phyloP scores from a whole-genome alignment of 345 rosid species.

The Dipteronia sinensis region DNA sequence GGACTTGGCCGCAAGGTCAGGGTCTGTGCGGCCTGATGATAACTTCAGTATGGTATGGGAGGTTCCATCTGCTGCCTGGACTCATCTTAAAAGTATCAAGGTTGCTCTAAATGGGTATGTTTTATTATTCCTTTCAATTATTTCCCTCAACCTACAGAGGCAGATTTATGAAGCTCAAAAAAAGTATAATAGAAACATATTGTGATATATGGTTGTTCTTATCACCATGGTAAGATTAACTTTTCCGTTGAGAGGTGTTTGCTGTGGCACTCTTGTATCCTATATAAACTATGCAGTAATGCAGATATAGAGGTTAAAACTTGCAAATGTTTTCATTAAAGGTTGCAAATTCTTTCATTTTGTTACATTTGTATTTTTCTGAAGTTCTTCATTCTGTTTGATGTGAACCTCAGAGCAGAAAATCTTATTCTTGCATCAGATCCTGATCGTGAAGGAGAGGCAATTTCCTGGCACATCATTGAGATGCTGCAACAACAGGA shows the following conservation, averaged over 20 bases:
- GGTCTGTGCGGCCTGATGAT: slow-evolving; percentile 96
- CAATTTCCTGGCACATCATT: slow-evolving; percentile 98
- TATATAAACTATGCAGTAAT: neutral
- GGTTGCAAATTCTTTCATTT: slow-evolving; percentile 11
- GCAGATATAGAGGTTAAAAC: neutral
- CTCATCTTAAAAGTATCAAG: slow-evolving; percentile 94
- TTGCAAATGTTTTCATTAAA: neutral
- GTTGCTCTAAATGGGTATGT: slow-evolving; percentile 80
- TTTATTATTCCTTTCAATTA: slow-evolving; percentile 16
- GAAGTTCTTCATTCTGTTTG: slow-evolving; percentile 37
- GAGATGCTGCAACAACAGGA: slow-evolving; percentile 98
- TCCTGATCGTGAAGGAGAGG: slow-evolving; percentile 99
- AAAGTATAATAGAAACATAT: neutral
- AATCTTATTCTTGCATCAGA: slow-evolving; percentile 97
- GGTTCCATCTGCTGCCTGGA: slow-evolving; percentile 96
- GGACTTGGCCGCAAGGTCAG: slow-evolving; percentile 95
- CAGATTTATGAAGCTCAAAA: neutral
- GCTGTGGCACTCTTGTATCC: neutral
- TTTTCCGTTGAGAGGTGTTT: slow-evolving; percentile 1
- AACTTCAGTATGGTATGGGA: slow-evolving; percentile 99
- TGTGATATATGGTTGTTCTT: neutral
- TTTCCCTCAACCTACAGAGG: slow-evolving; percentile 9
- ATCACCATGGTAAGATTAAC: neutral
- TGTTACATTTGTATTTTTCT: slow-evolving; percentile 29
- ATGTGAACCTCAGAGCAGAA: slow-evolving; percentile 78